A percentile compares a stretch with the other conserved stretches of the same genome.
phyloP scores from a whole-genome alignment of 148 eudicot species.

The Rhododendron williamsianum region DNA sequence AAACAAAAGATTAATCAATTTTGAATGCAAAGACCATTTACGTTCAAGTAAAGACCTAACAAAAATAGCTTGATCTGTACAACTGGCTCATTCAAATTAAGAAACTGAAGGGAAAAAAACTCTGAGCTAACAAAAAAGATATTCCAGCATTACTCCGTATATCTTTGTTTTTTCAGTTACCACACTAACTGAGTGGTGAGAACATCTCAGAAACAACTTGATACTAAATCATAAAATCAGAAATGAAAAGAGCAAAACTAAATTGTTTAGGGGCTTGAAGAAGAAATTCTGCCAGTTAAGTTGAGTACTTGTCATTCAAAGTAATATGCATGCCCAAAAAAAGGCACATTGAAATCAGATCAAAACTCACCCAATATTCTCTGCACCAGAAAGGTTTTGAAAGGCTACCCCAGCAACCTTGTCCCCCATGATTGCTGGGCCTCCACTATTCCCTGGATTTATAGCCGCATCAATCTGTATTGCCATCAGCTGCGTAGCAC shows the following conservation, averaged over 20 bases:
- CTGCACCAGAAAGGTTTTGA: conserved; percentile 96
- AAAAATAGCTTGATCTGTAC: not conserved
- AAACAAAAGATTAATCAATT: not conserved
- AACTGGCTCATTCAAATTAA: not conserved
- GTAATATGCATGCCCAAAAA: not conserved
- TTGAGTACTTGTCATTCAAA: not conserved
- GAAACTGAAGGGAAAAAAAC: not conserved
- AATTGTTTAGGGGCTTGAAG: no score
- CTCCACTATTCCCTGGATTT: conserved; percentile 98
- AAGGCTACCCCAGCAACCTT: conserved; percentile 98
- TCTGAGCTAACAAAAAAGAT: not conserved
- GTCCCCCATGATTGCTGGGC: conserved; percentile 97
- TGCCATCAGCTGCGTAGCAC: conserved; percentile 84
- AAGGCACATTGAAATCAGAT: not conserved
- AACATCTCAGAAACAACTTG: not conserved
- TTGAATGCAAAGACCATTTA: not conserved
- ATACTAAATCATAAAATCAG: not conserved
- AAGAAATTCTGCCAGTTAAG: no score
- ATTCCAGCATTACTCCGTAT: not conserved
- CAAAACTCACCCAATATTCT: conserved; percentile 85
- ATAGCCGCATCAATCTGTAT: conserved; percentile 99
- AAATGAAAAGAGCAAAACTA: not conserved
- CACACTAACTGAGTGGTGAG: not conserved
- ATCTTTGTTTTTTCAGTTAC: not conserved
- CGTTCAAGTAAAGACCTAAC: not conserved